Evolutionary conservation across 2,329 filamentous ascomycete species (phyloP).

Genomic region (Fusarium nodosum): DNA sequence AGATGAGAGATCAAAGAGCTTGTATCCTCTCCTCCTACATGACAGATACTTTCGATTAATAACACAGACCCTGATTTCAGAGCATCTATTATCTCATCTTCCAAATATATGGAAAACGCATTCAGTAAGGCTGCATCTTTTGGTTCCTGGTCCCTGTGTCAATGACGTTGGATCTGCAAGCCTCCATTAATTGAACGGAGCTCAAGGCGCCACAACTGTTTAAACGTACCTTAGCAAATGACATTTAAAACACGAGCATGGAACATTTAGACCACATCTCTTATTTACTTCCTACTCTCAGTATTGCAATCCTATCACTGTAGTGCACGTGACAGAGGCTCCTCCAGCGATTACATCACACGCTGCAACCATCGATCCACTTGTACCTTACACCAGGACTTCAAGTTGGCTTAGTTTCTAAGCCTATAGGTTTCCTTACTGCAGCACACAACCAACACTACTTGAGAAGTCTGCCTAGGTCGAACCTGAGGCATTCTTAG

Average conservation of each 20-base stretch:
- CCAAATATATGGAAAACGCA: background rate
- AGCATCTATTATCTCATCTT: background rate
- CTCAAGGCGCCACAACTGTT: background rate
- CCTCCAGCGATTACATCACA: constrained; percentile 21
- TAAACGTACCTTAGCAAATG: background rate
- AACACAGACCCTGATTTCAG: no score
- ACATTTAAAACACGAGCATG: background rate
- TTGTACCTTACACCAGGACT: constrained; percentile 15
- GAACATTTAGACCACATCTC: background rate
- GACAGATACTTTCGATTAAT: background rate
- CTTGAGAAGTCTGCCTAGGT: constrained; percentile 8
- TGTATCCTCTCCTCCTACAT: background rate
- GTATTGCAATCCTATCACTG: background rate
- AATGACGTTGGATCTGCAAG: constrained; percentile 36
- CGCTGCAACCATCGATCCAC: constrained; percentile 13
- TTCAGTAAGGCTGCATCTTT: background rate
- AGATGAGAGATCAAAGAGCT: background rate
- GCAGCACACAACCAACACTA: constrained; percentile 13
- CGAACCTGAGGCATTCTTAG: constrained; percentile 9
- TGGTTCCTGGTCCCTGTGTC: background rate
- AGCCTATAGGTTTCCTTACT: constrained; percentile 15
- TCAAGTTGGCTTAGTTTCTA: constrained; percentile 7
- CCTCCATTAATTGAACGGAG: background rate
- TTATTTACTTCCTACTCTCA: background rate
- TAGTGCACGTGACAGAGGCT: constrained; percentile 29